phyloP scores from a whole-genome alignment of 768 basidiomycete genomes.

The Pluteus cervinus region DNA sequence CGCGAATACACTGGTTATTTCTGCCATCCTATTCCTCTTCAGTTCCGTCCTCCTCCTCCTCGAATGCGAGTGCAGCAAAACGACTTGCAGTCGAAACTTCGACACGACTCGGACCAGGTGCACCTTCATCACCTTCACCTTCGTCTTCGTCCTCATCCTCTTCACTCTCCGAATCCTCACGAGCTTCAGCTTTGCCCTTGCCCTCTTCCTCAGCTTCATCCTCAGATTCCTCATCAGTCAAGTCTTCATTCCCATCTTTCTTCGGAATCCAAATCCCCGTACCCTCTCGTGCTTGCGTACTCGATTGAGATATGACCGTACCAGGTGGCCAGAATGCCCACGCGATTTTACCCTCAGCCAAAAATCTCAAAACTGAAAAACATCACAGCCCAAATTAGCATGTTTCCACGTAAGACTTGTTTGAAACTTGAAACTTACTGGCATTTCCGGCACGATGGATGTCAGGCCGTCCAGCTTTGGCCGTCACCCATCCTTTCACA shows the following conservation, averaged over 20 bases:
- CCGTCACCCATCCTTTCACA: constrained; percentile 81
- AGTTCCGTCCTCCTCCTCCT: constrained; percentile 22
- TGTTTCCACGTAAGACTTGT: background rate
- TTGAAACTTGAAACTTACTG: constrained; percentile 45
- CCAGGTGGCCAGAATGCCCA: constrained; percentile 88
- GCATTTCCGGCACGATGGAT: constrained; percentile 85
- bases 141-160: constrained; percentile 26
- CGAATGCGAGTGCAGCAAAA: constrained; percentile 5
- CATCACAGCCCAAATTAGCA: constrained; percentile 3
- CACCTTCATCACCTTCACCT: constrained; percentile 21
- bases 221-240: constrained; percentile 19
- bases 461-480: constrained; percentile 87
- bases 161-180: constrained; percentile 11
- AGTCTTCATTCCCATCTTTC: too few relatives aligned
- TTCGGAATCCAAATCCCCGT: constrained; percentile 57
- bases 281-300: constrained; percentile 21
- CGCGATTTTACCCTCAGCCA: constrained; percentile 73
- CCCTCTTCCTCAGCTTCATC: constrained; percentile 16
- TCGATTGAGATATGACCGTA: constrained; percentile 19
- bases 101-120: constrained; percentile 19
- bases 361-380: constrained; percentile 62
- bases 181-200: constrained; percentile 15
- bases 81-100: background rate
- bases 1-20: background rate
- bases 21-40: constrained; percentile 30